Conservation (phyloP, 345 rosid genomes). For the Mercurialis annua region DNA sequence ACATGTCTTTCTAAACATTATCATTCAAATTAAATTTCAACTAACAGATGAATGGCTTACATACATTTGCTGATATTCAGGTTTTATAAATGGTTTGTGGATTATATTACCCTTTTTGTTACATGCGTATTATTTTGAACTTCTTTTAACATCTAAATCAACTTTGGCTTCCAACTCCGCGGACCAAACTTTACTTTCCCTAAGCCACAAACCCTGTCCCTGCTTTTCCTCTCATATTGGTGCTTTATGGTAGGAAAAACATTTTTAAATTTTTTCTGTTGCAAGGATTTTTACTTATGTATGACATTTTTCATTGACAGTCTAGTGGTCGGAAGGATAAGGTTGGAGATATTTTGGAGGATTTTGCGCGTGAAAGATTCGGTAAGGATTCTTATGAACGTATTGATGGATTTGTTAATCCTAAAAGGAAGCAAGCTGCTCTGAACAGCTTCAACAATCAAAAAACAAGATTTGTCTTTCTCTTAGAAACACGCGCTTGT, state of each 20-base stretch:
- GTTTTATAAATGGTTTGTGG: neutral
- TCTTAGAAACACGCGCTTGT: constrained; percentile 88
- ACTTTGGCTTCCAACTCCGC: neutral
- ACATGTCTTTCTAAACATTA: neutral
- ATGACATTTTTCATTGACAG: constrained; percentile 34
- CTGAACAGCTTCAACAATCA: constrained; percentile 66
- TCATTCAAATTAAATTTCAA: neutral
- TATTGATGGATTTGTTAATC: constrained; percentile 40
- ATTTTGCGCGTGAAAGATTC: constrained; percentile 64
- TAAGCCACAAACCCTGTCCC: no score
- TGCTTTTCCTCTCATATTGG: neutral
- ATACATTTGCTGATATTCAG: neutral
- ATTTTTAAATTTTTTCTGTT: constrained; percentile 14
- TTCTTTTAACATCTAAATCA: neutral
- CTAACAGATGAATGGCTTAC: neutral
- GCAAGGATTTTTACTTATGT: constrained; percentile 2
- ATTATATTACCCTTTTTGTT: neutral
- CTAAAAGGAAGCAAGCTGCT: constrained; percentile 51
- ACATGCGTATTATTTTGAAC: neutral
- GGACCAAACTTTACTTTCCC: neutral
- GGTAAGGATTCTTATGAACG: constrained; percentile 82
- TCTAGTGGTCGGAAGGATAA: constrained; percentile 46
- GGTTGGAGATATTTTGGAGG: constrained; percentile 84
- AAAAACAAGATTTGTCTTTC: constrained; percentile 61
- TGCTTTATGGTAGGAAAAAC: neutral